Evolutionary conservation across 1,284 basidiomycete species (phyloP).

Genomic region (Lignosus rhinocerotis): DNA sequence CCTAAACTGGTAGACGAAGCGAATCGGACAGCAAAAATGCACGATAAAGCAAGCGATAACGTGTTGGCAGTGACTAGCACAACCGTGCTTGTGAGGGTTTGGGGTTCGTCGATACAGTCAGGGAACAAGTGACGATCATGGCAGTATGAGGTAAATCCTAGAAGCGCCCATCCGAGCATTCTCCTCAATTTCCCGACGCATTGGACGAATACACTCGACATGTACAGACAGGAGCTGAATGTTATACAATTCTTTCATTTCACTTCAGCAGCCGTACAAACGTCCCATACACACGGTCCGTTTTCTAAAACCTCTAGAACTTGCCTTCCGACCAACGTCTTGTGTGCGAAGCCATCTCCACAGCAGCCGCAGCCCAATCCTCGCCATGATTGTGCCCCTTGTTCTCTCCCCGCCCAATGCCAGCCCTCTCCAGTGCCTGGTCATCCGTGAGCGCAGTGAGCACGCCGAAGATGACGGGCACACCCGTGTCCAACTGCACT

Average conservation of each 20-base stretch:
- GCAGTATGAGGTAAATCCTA: constrained; percentile 19
- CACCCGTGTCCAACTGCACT: constrained; percentile 88
- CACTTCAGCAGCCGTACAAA: constrained; percentile 21
- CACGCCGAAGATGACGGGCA: constrained; percentile 97
- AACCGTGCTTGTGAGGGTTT: not conserved
- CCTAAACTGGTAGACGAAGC: not conserved
- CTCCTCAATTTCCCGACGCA: not conserved
- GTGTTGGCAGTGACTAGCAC: not conserved
- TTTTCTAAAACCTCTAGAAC: constrained; percentile 40
- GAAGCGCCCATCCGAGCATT: constrained; percentile 6
- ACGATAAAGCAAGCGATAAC: not conserved
- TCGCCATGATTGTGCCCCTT: constrained; percentile 93
- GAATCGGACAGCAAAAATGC: not conserved
- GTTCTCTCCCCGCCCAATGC: constrained; percentile 64
- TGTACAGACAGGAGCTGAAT: not conserved
- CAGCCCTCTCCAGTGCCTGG: constrained; percentile 92
- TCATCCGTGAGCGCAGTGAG: constrained; percentile 92
- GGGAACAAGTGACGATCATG: constrained; percentile 22
- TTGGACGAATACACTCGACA: not conserved
- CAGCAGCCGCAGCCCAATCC: constrained; percentile 94
- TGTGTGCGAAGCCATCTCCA: constrained; percentile 83
- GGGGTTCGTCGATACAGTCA: constrained; percentile 5
- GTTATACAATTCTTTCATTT: constrained; percentile 9
- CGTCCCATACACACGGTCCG: constrained; percentile 12
- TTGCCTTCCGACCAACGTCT: constrained; percentile 78